These are phyloP conservation scores for Euclidium syriacum DNA, from an alignment of 345 rosid species.

Conservation along the genomic window DNA sequence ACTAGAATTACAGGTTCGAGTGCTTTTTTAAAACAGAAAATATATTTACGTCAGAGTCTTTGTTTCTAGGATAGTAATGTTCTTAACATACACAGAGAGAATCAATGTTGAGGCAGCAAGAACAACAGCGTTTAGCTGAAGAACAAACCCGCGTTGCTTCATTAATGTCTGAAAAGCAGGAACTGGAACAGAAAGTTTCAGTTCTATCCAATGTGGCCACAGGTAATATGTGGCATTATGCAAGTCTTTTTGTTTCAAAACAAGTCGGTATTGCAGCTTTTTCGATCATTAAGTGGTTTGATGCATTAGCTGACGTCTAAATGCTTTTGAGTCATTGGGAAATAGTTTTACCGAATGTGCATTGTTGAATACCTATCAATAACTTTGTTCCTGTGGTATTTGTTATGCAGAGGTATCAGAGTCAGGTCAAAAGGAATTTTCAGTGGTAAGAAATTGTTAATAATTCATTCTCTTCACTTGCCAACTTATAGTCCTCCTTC, in stretches of 20 bases:
- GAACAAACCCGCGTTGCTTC: slow-evolving; percentile 62
- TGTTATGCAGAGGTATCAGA: slow-evolving; percentile 40
- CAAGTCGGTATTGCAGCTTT: not conserved
- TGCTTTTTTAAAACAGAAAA: slow-evolving; percentile 3
- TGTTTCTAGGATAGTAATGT: slow-evolving; percentile 26
- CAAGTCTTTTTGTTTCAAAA: not conserved
- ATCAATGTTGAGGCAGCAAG: slow-evolving; percentile 57
- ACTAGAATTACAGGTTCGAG: slow-evolving; percentile 60
- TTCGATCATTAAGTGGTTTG: not conserved
- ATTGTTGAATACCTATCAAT: slow-evolving; percentile 1
- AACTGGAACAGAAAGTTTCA: slow-evolving; percentile 58
- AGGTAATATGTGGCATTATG: slow-evolving; percentile 34
- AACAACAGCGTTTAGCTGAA: slow-evolving; percentile 45
- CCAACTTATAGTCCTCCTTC: not conserved
- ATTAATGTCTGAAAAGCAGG: slow-evolving; percentile 65
- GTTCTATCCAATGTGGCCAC: slow-evolving; percentile 40
- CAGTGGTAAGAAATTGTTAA: slow-evolving; percentile 47
- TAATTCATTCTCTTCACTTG: not conserved
- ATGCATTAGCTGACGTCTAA: not conserved
- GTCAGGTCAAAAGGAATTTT: slow-evolving; percentile 37
- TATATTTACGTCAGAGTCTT: not conserved
- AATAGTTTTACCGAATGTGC: not conserved
- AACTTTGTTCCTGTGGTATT: slow-evolving; percentile 5
- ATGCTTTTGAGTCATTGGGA: not conserved
- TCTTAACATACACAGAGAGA: slow-evolving; percentile 51